phyloP scores from a whole-genome alignment of 148 eudicot genomes.

The Rhododendron ferrugineum region DNA sequence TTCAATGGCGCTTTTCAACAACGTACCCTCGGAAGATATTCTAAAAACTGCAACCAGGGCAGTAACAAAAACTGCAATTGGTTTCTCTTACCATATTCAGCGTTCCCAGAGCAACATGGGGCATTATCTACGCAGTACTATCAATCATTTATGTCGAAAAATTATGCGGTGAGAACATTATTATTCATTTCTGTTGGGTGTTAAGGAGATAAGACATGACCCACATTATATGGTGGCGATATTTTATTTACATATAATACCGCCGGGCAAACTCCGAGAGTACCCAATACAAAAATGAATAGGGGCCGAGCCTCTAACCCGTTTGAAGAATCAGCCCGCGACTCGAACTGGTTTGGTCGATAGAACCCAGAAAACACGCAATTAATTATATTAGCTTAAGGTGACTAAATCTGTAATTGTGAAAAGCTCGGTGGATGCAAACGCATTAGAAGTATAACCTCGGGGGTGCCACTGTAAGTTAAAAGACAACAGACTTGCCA shows the following conservation, averaged over 20 bases:
- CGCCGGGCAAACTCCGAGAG: too few species aligned
- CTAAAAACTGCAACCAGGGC: neutral
- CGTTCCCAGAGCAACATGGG: too few species aligned
- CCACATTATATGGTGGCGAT: too few species aligned
- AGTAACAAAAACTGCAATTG: neutral
- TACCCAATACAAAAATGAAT: neutral
- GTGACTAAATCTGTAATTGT: neutral
- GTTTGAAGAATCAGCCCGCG: neutral
- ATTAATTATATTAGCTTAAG: too few species aligned
- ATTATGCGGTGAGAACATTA: neutral
- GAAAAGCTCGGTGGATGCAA: neutral
- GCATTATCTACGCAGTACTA: too few species aligned
- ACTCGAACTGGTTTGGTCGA: neutral
- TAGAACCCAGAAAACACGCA: neutral
- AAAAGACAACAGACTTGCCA: neutral
- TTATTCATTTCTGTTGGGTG: too few species aligned
- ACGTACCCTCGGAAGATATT: neutral
- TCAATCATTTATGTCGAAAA: too few species aligned
- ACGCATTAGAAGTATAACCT: neutral
- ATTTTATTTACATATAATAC: too few species aligned
- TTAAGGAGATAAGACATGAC: too few species aligned
- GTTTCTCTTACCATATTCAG: neutral
- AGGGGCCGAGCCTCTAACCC: neutral
- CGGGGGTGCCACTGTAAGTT: neutral
- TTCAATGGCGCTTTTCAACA: neutral